Evolutionary conservation across 352 stramenopile species (phyloP), one percentile per base, ranked within the genome.

Genomic region (Globisporangium ultimum): DNA sequence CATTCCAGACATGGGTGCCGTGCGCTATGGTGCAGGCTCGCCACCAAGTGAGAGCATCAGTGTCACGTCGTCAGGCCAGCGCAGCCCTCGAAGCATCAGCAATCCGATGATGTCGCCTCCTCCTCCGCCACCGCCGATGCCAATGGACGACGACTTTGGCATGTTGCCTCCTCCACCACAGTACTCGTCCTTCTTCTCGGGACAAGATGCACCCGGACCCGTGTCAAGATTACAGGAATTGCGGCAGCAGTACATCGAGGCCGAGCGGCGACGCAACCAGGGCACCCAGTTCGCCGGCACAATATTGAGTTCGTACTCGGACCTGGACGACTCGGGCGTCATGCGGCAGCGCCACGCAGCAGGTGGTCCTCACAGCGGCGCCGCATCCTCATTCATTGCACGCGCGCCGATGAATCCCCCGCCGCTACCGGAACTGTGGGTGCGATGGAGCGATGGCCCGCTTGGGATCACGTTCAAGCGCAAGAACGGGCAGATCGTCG

Each of bases 401-500:
- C 47, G 51, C 20, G 43, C 48, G 11, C 17, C 40, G 8, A 36
- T n/a, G 12, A 34, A 55, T 15, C 65, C 57, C 17, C 55, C 79
- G 28, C 72, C 77, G 12, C 46, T 65, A 17, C 84, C 80, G 2
- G 78, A 91, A 56, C 65, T 91, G 1, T 88, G 77, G 72, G 75
- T 93, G 17, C 76, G 78, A 24, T 93, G 84, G 84, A 77, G 56
- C 22, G 78, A 91, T 47, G 84, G 81, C 0, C 80, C 84, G 1
- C 64, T 93, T 11, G 84, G 84, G 10, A 89, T 93, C 50, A 91
- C 84, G 32, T 91, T 93, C 56, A 88, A 88, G 51, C 79, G 80
- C 52, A 89, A 83, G 53, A 80, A 90, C 50, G 78, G 78, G 1
- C 80, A 87, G 55, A 89, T 93, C 55, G 76, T 91, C 2, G 80